Evolutionary conservation across 1,284 basidiomycete genomes (phyloP).

Genomic region (Vanrija humicola): DNA sequence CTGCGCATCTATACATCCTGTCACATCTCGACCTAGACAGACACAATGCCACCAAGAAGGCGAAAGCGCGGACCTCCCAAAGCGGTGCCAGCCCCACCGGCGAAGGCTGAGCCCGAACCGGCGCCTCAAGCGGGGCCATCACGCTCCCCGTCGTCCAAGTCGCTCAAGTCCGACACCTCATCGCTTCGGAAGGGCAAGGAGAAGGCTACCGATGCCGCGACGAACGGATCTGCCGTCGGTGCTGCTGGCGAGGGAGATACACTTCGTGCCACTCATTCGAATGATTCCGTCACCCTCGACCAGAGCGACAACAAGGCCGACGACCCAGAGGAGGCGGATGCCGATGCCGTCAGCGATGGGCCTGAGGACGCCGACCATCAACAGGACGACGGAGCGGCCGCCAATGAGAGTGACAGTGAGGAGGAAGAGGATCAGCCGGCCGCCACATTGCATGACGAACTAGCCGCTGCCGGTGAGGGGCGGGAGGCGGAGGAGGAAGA

Average conservation of each 20-base stretch:
- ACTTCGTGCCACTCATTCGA: not conserved
- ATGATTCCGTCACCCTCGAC: not conserved
- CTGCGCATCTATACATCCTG: no score
- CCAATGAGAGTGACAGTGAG: constrained; percentile 40
- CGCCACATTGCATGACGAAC: constrained; percentile 31
- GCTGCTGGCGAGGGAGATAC: not conserved
- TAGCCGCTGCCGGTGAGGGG: constrained; percentile 57
- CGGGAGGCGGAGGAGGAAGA: constrained; percentile 49
- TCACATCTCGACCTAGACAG: no score
- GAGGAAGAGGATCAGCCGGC: constrained; percentile 52
- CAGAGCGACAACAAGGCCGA: not conserved
- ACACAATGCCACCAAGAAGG: not conserved
- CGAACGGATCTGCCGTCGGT: not conserved
- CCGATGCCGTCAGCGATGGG: not conserved
- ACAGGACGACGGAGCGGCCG: constrained; percentile 51
- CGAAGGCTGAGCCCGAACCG: not conserved
- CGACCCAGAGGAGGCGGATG: not conserved
- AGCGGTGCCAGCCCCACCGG: no score
- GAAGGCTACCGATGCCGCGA: not conserved
- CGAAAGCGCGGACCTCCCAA: not conserved
- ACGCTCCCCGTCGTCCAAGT: constrained; percentile 1
- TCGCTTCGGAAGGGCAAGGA: constrained; percentile 15
- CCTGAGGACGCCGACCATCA: constrained; percentile 54
- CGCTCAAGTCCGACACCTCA: not conserved
- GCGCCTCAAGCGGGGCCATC: constrained; percentile 13